phyloP scores from a whole-genome alignment of 495 filamentous ascomycete species.

The Daldinia vernicosa region DNA sequence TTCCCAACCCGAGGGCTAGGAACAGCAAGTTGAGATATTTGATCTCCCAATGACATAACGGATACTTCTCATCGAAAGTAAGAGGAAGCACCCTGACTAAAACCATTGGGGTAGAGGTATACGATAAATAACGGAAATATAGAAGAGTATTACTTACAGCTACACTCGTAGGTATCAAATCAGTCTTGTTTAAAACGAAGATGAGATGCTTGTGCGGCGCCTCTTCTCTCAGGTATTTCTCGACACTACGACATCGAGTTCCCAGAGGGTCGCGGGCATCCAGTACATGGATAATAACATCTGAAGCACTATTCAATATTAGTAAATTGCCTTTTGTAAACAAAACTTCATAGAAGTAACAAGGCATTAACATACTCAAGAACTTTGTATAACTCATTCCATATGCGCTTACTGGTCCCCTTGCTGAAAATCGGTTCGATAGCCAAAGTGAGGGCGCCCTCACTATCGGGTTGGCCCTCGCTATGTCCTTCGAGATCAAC shows the following conservation, averaged over 20 bases:
- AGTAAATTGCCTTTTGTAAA: slow-evolving; percentile 1
- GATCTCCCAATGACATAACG: slow-evolving; percentile 99
- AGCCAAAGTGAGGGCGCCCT: slow-evolving; percentile 69
- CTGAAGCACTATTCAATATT: slow-evolving; percentile 63
- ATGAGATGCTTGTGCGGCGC: slow-evolving; percentile 95
- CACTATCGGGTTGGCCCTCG: slow-evolving; percentile 54
- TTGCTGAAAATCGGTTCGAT: slow-evolving; percentile 92
- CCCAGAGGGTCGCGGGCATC: slow-evolving; percentile 92
- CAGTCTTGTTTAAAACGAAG: slow-evolving; percentile 94
- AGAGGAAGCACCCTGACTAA: slow-evolving; percentile 89
- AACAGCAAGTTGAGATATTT: slow-evolving; percentile 73
- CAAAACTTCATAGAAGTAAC: background rate
- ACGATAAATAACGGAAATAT: slow-evolving; percentile 26
- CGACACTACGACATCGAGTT: slow-evolving; percentile 87
- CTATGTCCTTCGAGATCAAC: slow-evolving; percentile 58
- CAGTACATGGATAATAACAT: slow-evolving; percentile 93
- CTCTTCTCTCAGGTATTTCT: slow-evolving; percentile 92
- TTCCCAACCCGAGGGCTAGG: slow-evolving; percentile 63
- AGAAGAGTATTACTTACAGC: slow-evolving; percentile 76
- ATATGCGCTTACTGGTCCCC: slow-evolving; percentile 93
- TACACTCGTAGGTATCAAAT: slow-evolving; percentile 90
- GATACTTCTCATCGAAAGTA: slow-evolving; percentile 75
- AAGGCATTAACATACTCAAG: slow-evolving; percentile 68
- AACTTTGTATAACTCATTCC: slow-evolving; percentile 98
- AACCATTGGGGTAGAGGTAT: slow-evolving; percentile 69